Base-by-base conservation (phyloP, 495 filamentous ascomycete genomes). In the Pseudomonodictys pantanalensis region DNA sequence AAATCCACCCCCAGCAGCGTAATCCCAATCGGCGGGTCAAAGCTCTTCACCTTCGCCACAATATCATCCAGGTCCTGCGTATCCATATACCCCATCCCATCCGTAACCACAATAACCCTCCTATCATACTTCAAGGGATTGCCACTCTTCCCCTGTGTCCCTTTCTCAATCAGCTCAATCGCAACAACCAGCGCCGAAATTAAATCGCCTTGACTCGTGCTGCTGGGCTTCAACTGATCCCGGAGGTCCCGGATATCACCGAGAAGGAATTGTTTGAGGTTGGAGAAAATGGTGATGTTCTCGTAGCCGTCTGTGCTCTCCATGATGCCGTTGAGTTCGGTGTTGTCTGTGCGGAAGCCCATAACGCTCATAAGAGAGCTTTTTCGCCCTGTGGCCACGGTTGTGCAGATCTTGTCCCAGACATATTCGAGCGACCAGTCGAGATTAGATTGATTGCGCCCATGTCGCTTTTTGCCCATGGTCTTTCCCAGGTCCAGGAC, bases 351-450 rank as follows among this genome's bases (percentile, higher is more conserved):
- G 25, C 88, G 81, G 20, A 97, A 75, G 9, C 89, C 93, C 53
- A 99, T 70, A 10, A 97, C 89, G 8, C 90, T 91, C 22, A 92
- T 68, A 5, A 78, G 83, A 58, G 86, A 84, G 5, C 88, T 95
- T 71, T 95, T 96, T 45, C 92, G 85, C 26, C 84, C 87, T 23
- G 87, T 89, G 12, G 86, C 80, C 70, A 87, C 85, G 9, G 89
- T 95, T 20, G 80, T 84, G 0, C 89, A 89, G 65, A 97, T 95
- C 66, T 86, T 91, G 72, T 97, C 93, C 93, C 93, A 99, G 46
- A 99, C 83, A 78, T 96, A 99, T 53, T 83, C 83, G 88, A 97
- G 86, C 18, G 85, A 81, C 79, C 83, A 97, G 53, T 96, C 89
- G 3, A 97, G 83, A 73, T 97, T 89, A 15, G 89, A 86, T 68